Evolutionary conservation across 1,284 basidiomycete genomes (phyloP).

Genomic region (Schizophyllum amplum): DNA sequence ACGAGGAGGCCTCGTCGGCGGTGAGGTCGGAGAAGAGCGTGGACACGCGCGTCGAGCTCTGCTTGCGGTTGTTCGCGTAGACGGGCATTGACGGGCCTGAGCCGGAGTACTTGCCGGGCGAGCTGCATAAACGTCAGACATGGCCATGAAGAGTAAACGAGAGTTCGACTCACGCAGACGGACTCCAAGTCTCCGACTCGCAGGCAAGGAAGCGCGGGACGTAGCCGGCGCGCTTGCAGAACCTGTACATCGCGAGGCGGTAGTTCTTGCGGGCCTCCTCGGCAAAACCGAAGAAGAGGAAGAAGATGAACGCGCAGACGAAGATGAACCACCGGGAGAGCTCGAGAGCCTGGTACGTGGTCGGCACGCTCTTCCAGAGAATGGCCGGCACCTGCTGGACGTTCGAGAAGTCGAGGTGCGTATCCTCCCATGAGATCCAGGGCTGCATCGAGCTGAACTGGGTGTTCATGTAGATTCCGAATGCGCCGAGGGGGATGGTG

Average conservation of each 20-base stretch:
- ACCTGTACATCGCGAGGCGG: not conserved
- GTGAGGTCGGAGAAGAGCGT: constrained; percentile 5
- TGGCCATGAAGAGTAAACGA: constrained; percentile 22
- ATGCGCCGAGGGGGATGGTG: constrained; percentile 22
- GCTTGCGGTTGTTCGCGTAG: not conserved
- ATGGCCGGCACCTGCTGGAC: constrained; percentile 24
- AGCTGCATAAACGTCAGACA: not conserved
- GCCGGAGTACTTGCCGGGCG: not conserved
- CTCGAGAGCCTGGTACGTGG: constrained; percentile 19
- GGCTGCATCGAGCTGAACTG: constrained; percentile 23
- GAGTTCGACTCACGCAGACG: constrained; percentile 15
- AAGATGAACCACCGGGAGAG: constrained; percentile 31
- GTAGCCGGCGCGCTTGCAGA: not conserved
- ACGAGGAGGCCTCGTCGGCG: constrained; percentile 27
- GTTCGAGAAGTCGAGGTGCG: constrained; percentile 24
- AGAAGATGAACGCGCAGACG: constrained; percentile 35
- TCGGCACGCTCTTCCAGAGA: constrained; percentile 20
- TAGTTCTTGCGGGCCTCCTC: constrained; percentile 32
- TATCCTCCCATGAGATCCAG: constrained; percentile 35
- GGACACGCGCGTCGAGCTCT: not conserved
- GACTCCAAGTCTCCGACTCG: not conserved
- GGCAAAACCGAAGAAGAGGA: constrained; percentile 38
- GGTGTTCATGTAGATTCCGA: constrained; percentile 19
- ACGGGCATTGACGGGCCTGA: not conserved
- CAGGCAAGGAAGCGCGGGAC: not conserved